These are phyloP conservation scores for Fusarium fujikuroi DNA, from an alignment of 2,329 filamentous ascomycete genomes.

Conservation along the genomic window DNA sequence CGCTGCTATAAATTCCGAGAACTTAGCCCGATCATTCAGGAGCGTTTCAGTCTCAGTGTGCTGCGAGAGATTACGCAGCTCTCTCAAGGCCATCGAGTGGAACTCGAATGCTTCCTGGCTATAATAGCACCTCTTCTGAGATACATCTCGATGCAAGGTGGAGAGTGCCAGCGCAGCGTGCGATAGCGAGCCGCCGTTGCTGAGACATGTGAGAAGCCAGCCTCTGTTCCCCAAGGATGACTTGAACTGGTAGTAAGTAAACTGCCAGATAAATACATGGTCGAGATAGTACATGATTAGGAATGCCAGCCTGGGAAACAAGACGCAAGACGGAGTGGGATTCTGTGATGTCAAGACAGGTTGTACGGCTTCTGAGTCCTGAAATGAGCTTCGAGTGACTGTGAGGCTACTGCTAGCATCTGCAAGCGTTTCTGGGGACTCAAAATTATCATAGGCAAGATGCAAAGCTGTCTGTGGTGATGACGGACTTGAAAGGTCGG, in stretches of 20 bases:
- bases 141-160: neutral
- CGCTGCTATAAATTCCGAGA: neutral
- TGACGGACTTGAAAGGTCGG: neutral
- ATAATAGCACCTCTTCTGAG: neutral
- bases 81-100: neutral
- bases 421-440: accelerated
- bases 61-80: neutral
- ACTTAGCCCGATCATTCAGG: neutral
- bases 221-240: neutral
- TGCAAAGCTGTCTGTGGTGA: accelerated
- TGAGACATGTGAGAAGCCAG: neutral
- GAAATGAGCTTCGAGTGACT: neutral
- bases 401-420: accelerated
- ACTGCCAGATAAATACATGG: neutral
- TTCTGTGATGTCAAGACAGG: too few relatives aligned
- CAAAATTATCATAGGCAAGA: accelerated
- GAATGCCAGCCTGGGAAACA: neutral
- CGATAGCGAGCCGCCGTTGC: neutral
- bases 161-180: neutral
- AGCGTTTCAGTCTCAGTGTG: neutral
- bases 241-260: neutral
- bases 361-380: neutral
- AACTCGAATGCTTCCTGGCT: neutral
- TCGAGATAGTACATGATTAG: conserved; percentile 3
- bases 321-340: neutral